Evolutionary conservation across 305 asterid genomes (phyloP), one percentile per base, ranked within the genome.

Genomic region (Fraxinus platypoda): DNA sequence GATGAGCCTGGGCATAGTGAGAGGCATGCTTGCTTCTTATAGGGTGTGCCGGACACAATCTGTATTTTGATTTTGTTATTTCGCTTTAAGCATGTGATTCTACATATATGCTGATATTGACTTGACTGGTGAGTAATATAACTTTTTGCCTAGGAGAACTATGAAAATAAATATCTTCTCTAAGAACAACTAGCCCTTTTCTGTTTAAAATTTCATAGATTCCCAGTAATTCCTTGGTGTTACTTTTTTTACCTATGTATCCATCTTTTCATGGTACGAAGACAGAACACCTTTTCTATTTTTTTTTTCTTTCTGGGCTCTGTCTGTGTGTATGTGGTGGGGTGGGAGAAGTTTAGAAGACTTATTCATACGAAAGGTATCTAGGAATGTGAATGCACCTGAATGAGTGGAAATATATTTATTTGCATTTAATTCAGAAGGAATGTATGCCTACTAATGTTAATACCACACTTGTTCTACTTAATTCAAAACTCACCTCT

Each of bases 401-500:
- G 72, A 57, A 70, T n/a, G 68, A 17, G 25, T 37, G 46, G 68
- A 38, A 13, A 72, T 26, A 43, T 46, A 49, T 8, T 46, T 30
- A 8, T 80, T 3, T 9, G 59, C 72, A 71, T 46, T 33, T 33
- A n/a, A 25, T 66, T 35, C 11, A 66, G 19, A 74, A 49, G 34
- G 31, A 57, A 74, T 62, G 70, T 23, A 25, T 28, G 73, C 9
- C 52, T 8, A 46, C 8, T 66, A 38, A 19, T 78, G 59, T 21
- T 28, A 64, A 12, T 59, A 3, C 6, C 25, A 25, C 37, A n/a
- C 9, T 21, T 66, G 8, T 66, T 66, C 37, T 37, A 70, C 1
- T 38, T 59, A 26, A 15, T 43, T 43, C 30, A 38, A 38, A 62
- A 64, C 80, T 85, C 38, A 85, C 86, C 78, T 41, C 78, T 38